phyloP scores from a whole-genome alignment of 805 yeast genomes.

The Candida fluviatilis region DNA sequence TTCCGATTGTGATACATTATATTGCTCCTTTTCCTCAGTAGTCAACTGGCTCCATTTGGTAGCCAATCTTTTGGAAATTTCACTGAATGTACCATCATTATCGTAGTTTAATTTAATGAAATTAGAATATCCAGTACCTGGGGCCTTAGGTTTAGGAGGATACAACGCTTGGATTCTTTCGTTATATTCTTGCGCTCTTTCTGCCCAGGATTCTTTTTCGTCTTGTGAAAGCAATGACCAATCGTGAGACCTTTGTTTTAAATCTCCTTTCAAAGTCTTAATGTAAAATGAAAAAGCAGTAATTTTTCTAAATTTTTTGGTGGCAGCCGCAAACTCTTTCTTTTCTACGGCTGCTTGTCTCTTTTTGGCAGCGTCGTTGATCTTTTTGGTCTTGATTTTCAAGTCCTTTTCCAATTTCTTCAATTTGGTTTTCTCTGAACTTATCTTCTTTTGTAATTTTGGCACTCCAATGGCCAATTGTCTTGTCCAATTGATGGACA shows the following conservation, averaged over 20 bases:
- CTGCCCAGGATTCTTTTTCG: constrained; percentile 24
- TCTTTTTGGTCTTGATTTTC: constrained; percentile 8
- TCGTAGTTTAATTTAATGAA: constrained; percentile 25
- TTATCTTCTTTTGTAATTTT: constrained; percentile 9
- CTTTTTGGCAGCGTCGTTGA: constrained; percentile 1
- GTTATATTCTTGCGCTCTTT: constrained; percentile 25
- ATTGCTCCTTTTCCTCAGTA: constrained; percentile 22
- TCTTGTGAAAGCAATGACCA: constrained; percentile 24
- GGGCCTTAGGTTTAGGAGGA: constrained; percentile 32
- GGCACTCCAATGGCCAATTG: constrained; percentile 4
- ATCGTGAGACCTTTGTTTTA: constrained; percentile 14
- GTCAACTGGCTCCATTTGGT: constrained; percentile 29
- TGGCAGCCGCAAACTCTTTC: constrained; percentile 15
- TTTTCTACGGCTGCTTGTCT: constrained; percentile 13
- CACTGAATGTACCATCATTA: constrained; percentile 20
- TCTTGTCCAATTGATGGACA: background rate
- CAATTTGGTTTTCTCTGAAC: constrained; percentile 6
- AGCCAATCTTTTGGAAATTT: constrained; percentile 22
- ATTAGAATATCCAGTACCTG: constrained; percentile 26
- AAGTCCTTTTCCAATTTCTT: constrained; percentile 3
- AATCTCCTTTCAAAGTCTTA: constrained; percentile 6
- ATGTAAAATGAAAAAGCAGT: constrained; percentile 6
- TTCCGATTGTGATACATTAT: constrained; percentile 15
- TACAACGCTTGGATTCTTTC: constrained; percentile 18
- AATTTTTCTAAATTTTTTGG: constrained; percentile 17